Percentiles rank a stretch among this genome's conserved stretches.
Evolutionary conservation across 225 moss, liverwort and hornwort genomes (phyloP).

Genomic region (Anthoceros angustus): DNA sequence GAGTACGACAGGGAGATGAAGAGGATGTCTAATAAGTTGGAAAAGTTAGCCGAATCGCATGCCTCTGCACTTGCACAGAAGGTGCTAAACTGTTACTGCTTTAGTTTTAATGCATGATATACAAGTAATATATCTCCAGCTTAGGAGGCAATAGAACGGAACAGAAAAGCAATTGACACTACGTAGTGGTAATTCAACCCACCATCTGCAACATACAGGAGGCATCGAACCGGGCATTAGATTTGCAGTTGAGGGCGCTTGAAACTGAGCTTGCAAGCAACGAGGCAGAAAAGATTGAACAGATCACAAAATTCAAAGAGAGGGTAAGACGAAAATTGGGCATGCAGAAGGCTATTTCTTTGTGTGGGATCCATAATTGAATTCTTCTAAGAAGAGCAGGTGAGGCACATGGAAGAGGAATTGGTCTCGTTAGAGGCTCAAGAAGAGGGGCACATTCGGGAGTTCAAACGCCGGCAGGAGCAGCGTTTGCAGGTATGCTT

Average conservation of each 20-base stretch:
- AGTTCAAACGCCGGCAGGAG: not conserved
- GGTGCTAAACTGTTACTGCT: not conserved
- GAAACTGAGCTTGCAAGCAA: not conserved
- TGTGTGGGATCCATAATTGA: not conserved
- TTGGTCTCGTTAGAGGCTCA: not conserved
- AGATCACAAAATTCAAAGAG: constrained; percentile 1
- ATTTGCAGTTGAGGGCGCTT: not conserved
- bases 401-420: constrained; percentile 3
- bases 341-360: not conserved
- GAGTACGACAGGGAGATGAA: not conserved
- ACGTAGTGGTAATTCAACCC: too few relatives aligned
- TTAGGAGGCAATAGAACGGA: too few relatives aligned
- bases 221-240: not conserved
- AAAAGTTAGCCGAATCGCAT: not conserved
- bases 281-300: not conserved
- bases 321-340: not conserved
- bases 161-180: too few relatives aligned
- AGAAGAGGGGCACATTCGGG: not conserved
- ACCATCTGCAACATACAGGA: not conserved
- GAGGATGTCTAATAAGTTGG: not conserved
- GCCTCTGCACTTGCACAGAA: not conserved
- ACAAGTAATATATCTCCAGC: not conserved
- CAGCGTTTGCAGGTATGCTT: not conserved
- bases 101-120: not conserved
- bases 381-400: not conserved